Conservation (phyloP, 768 basidiomycete species). For the Lactarius quietus region DNA sequence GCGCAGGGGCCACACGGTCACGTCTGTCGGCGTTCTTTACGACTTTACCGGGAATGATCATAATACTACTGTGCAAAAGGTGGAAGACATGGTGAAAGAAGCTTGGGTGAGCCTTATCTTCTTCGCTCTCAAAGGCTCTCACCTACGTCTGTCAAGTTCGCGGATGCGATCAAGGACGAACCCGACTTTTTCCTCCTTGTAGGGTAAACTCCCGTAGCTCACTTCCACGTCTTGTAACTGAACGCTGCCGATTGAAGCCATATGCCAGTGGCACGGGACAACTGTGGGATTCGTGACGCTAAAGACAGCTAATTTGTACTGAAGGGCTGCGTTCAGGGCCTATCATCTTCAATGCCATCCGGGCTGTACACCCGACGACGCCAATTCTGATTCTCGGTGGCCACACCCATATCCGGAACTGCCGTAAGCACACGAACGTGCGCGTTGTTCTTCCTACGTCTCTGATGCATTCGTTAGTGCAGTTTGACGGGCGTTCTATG, state of each 20-base stretch:
- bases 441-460: background rate
- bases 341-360: slow-evolving; percentile 66
- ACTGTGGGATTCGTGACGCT: slow-evolving; percentile 43
- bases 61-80: slow-evolving; percentile 73
- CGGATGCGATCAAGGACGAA: slow-evolving; percentile 70
- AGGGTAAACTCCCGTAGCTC: slow-evolving; percentile 43
- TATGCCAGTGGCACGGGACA: slow-evolving; percentile 73
- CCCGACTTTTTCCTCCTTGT: slow-evolving; percentile 80
- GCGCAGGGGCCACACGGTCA: slow-evolving; percentile 62
- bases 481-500: slow-evolving; percentile 73
- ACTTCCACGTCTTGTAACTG: background rate
- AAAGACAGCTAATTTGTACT: background rate
- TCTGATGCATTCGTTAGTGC: slow-evolving; percentile 36
- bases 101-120: slow-evolving; percentile 52
- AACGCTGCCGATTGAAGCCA: slow-evolving; percentile 45
- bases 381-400: slow-evolving; percentile 86
- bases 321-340: slow-evolving; percentile 48
- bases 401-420: slow-evolving; percentile 79
- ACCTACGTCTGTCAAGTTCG: slow-evolving; percentile 47
- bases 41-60: slow-evolving; percentile 68
- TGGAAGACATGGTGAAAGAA: slow-evolving; percentile 75
- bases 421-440: slow-evolving; percentile 42
- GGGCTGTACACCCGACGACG: slow-evolving; percentile 64
- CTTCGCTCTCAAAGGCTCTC: slow-evolving; percentile 2
- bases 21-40: slow-evolving; percentile 75